A percentile compares a stretch with the other conserved stretches of the same genome.
phyloP scores from a whole-genome alignment of 2,329 filamentous ascomycete genomes.

The Xylaria digitata region DNA sequence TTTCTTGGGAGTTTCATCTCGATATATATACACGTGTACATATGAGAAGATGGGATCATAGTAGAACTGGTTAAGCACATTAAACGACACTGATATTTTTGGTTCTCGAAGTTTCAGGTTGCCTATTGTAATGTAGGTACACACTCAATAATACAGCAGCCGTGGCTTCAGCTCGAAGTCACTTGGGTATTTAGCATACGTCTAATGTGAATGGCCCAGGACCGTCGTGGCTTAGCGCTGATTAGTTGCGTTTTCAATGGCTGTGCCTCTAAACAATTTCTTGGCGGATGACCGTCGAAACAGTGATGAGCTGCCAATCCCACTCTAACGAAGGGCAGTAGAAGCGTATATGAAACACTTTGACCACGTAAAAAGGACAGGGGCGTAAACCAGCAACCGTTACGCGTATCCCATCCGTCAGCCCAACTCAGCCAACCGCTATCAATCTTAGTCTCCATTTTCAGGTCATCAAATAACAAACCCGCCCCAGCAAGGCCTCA shows the following conservation, averaged over 20 bases:
- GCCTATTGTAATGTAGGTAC: no score
- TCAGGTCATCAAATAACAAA: constrained; percentile 31
- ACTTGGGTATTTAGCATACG: no score
- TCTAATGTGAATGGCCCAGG: constrained; percentile 9
- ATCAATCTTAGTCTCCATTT: constrained; percentile 14
- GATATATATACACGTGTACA: no score
- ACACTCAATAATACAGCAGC: no score
- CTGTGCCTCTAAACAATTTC: constrained; percentile 23
- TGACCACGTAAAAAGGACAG: constrained; percentile 19
- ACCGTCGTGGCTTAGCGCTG: constrained; percentile 37
- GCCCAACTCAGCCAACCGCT: constrained; percentile 30
- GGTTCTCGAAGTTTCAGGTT: neutral
- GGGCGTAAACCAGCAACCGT: neutral
- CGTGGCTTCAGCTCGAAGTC: no score
- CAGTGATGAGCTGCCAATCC: neutral
- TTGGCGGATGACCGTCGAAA: constrained; percentile 28
- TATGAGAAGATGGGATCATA: no score
- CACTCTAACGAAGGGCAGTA: neutral
- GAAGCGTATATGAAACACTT: neutral
- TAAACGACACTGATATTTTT: neutral
- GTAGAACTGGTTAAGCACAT: no score
- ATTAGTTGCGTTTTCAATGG: constrained; percentile 32
- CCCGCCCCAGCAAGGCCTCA: constrained; percentile 9
- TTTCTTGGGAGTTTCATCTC: no score
- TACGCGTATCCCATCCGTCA: constrained; percentile 39